Conservation (phyloP, 1,139 yeast species). For the Taphrina sp. region DNA sequence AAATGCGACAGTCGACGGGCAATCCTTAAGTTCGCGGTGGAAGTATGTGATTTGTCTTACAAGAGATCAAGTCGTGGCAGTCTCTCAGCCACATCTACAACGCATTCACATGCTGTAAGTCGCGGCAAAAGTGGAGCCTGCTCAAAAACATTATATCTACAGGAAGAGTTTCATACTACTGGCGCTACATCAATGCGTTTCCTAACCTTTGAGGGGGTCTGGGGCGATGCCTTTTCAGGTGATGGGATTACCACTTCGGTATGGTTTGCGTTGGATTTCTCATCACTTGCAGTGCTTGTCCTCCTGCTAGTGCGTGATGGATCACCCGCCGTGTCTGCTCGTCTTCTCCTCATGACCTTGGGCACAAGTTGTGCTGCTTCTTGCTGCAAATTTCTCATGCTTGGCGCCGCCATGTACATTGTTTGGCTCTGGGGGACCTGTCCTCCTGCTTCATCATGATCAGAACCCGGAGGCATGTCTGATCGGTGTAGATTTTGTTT, state of each 20-base stretch:
- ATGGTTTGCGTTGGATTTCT: no score
- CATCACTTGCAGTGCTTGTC: no score
- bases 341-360: neutral
- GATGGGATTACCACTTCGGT: neutral
- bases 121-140: no score
- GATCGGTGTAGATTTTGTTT: neutral
- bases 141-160: no score
- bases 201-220: neutral
- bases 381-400: conserved; percentile 30
- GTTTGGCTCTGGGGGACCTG: conserved; percentile 1
- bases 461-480: neutral
- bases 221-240: neutral
- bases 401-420: conserved; percentile 33
- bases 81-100: no score
- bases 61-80: no score
- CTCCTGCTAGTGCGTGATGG: no score
- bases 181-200: neutral
- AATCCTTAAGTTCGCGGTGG: no score
- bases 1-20: no score
- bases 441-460: neutral
- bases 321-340: neutral
- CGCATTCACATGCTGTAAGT: no score
- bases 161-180: no score
- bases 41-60: no score
- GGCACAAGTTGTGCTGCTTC: conserved; percentile 32